phyloP scores from a whole-genome alignment of 208 protist genomes.

The Zelonia costaricensis region DNA sequence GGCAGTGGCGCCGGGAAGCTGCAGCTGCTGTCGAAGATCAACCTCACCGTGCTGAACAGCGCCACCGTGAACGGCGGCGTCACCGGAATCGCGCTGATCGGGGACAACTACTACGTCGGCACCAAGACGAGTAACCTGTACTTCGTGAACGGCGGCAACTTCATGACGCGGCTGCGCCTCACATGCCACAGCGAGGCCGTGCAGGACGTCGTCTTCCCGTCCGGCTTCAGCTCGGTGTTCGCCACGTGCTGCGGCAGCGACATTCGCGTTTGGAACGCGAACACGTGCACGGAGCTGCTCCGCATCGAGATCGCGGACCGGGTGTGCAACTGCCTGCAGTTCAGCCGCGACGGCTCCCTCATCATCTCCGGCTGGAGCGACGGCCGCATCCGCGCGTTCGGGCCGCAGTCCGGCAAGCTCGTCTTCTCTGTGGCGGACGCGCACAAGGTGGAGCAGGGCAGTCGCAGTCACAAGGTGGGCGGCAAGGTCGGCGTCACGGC shows the following conservation, averaged over 20 bases:
- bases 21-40: conserved; percentile 86
- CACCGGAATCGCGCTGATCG: conserved; percentile 79
- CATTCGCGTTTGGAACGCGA: conserved; percentile 96
- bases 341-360: conserved; percentile 90
- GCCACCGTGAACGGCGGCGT: conserved; percentile 80
- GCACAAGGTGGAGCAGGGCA: conserved; percentile 87
- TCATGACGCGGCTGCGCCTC: conserved; percentile 86
- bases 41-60: conserved; percentile 80
- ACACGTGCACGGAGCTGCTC: conserved; percentile 91
- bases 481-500: conserved; percentile 89
- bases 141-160: conserved; percentile 89
- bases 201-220: conserved; percentile 93
- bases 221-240: conserved; percentile 94
- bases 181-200: conserved; percentile 95
- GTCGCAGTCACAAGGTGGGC: conserved; percentile 44
- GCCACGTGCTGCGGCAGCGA: conserved; percentile 93
- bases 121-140: conserved; percentile 92
- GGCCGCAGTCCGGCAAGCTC: conserved; percentile 94
- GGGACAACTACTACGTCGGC: conserved; percentile 89
- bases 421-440: conserved; percentile 97
- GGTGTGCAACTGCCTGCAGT: conserved; percentile 93
- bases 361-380: conserved; percentile 96
- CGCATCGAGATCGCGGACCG: conserved; percentile 93
- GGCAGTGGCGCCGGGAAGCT: conserved; percentile 91
- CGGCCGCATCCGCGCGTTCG: conserved; percentile 95